Evolutionary conservation across 306 rosid species (phyloP).

Genomic region (Prunus mongolica): DNA sequence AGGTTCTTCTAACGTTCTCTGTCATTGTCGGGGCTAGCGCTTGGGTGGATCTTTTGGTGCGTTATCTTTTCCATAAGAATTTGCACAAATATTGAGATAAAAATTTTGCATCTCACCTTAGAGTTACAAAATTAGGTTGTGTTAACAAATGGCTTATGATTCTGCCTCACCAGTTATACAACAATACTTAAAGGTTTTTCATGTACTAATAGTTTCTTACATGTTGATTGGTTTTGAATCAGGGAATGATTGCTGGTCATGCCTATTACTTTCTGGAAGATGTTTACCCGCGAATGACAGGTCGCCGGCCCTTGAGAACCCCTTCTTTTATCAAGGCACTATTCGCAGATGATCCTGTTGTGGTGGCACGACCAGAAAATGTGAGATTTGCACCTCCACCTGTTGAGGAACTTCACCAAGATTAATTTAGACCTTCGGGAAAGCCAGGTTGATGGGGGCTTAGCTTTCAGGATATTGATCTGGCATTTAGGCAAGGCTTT

Average conservation of each 20-base stretch:
- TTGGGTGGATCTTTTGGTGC: conserved; percentile 94
- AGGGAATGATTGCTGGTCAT: conserved; percentile 99
- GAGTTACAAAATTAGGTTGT: background rate
- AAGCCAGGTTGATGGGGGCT: background rate
- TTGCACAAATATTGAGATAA: conserved; percentile 4
- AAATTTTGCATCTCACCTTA: background rate
- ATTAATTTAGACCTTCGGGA: conserved; percentile 21
- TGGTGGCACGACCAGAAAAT: conserved; percentile 67
- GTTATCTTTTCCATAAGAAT: conserved; percentile 13
- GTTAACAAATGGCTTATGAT: background rate
- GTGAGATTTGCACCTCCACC: conserved; percentile 82
- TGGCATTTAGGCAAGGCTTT: conserved; percentile 15
- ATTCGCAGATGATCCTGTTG: conserved; percentile 85
- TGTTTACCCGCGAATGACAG: conserved; percentile 90
- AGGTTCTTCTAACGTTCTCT: conserved; percentile 94
- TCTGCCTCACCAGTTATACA: background rate
- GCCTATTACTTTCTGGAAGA: conserved; percentile 94
- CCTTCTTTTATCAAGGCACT: conserved; percentile 86
- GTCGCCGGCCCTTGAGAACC: conserved; percentile 76
- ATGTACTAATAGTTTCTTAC: background rate
- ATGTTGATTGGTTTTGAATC: conserved; percentile 11
- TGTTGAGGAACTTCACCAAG: conserved; percentile 61
- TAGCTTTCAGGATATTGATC: background rate
- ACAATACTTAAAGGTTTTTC: background rate
- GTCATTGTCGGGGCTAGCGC: conserved; percentile 97